A percentile compares a stretch with the other conserved stretches of the same genome.
Evolutionary conservation across 1,284 basidiomycete genomes (phyloP).

Genomic region (Lentinus polychrous): DNA sequence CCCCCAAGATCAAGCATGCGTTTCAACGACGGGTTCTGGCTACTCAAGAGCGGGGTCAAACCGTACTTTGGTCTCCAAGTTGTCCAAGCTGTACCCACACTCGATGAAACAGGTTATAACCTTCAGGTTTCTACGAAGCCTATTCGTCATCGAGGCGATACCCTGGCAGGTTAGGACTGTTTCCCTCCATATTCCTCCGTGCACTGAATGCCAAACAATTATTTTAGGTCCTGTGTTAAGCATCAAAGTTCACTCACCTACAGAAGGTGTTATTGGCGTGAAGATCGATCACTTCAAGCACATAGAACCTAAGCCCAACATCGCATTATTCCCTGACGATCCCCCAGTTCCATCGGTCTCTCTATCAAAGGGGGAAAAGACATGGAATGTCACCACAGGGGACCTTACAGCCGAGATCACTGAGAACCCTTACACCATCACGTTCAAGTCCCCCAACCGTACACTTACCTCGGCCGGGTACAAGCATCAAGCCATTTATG

Average conservation of each 20-base stretch:
- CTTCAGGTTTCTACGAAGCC: slow-evolving; percentile 59
- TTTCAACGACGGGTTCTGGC: slow-evolving; percentile 61
- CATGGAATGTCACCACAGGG: slow-evolving; percentile 35
- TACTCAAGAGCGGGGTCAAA: slow-evolving; percentile 59
- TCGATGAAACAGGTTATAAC: slow-evolving; percentile 42
- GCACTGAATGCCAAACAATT: not conserved
- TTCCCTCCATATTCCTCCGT: not conserved
- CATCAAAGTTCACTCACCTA: slow-evolving; percentile 56
- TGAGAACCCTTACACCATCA: slow-evolving; percentile 53
- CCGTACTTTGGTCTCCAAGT: slow-evolving; percentile 52
- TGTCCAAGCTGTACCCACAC: slow-evolving; percentile 29
- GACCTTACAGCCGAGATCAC: slow-evolving; percentile 47
- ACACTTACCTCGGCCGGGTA: slow-evolving; percentile 48
- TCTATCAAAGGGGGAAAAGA: slow-evolving; percentile 30
- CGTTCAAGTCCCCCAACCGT: slow-evolving; percentile 45
- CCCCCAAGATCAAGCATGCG: slow-evolving; percentile 20
- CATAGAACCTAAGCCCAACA: slow-evolving; percentile 37
- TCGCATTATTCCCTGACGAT: slow-evolving; percentile 60
- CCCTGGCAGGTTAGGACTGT: slow-evolving; percentile 45
- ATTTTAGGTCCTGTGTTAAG: slow-evolving; percentile 47
- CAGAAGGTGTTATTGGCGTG: slow-evolving; percentile 60
- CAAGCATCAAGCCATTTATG: slow-evolving; percentile 59
- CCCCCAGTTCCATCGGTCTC: slow-evolving; percentile 37
- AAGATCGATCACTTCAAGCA: slow-evolving; percentile 57
- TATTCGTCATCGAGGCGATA: slow-evolving; percentile 63